Conservation (phyloP, 192 early-diverging fungal genomes). For the Coemansia sp. region DNA sequence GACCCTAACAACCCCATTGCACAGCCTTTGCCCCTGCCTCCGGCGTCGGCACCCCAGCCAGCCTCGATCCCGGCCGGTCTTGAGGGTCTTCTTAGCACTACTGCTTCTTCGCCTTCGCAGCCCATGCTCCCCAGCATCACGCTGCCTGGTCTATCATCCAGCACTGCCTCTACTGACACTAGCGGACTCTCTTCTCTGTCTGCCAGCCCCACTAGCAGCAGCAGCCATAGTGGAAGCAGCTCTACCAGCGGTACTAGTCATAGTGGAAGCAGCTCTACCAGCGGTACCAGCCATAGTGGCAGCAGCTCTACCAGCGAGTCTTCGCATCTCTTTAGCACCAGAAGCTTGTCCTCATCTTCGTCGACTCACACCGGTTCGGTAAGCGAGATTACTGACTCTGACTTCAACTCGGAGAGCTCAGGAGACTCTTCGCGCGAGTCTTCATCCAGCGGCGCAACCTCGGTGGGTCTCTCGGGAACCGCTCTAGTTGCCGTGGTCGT, state of each 20-base stretch:
- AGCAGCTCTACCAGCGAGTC: background rate
- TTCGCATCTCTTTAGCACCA: slow-evolving; percentile 7
- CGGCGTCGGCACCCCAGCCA: slow-evolving; percentile 34
- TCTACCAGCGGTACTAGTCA: too few relatives aligned
- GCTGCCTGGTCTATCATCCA: slow-evolving; percentile 1
- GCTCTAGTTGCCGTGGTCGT: background rate
- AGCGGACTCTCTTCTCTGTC: background rate
- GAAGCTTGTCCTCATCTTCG: background rate
- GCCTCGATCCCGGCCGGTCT: slow-evolving; percentile 50
- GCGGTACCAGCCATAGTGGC: background rate
- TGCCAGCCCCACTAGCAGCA: background rate
- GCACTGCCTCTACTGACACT: background rate
- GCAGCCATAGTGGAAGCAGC: background rate
- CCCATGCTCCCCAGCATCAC: slow-evolving; percentile 14
- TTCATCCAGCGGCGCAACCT: background rate
- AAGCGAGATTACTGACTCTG: slow-evolving; percentile 4
- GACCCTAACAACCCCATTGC: slow-evolving; percentile 51
- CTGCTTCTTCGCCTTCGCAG: background rate
- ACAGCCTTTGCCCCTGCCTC: slow-evolving; percentile 39
- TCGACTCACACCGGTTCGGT: slow-evolving; percentile 1
- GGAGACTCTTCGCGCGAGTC: background rate
- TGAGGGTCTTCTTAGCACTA: slow-evolving; percentile 13
- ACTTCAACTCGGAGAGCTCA: slow-evolving; percentile 3
- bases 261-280: background rate
- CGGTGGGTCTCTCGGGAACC: background rate